Base-by-base conservation (phyloP, 495 filamentous ascomycete genomes). In the Penicillium paradoxum region DNA sequence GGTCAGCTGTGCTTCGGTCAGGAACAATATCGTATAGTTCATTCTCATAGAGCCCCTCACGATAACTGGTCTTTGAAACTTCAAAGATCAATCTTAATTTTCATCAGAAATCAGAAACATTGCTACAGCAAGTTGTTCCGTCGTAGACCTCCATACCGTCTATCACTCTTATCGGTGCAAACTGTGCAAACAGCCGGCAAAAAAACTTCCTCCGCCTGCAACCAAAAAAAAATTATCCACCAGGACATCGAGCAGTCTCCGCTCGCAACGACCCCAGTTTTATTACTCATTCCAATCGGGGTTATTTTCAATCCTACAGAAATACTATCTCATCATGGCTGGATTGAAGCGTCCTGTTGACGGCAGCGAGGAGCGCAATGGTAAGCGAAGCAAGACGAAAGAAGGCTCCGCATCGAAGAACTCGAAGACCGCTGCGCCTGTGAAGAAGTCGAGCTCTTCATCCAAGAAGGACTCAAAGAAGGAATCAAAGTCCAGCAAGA, bases 371-470 rank as follows among this genome's bases (percentile, higher is more conserved):
- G 72, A 74, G 49, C 70, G 72, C 65, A 71, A 74, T 67, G 74
- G 74, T 55, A 77, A 77, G 63, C 68, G 74, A 36, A 71, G 64
- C 54, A 77, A 75, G 63, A 71, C 64, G 39, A 75, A 74, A 63
- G 62, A 66, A 37, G 62, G 37, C 39, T 60, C 66, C 56, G 65
- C 59, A 40, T 51, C 69, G 49, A 74, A 73, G 57, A 70, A 70
- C 40, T 59, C 64, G 48, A 67, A 71, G 58, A 38, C 54, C 33
- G 54, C 62, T 42, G 59, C 56, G 27, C 55, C 64, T 24, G 62
- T 62, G 57, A 73, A 75, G 53, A 69, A 71, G 54, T 58, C 55
- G 17, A 57, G 55, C 44, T 63, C 49, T 45, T 33, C 34, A 18
- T 56, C 64, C 4, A 69, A 71, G 51, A 55, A 54, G 44, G 66